Evolutionary conservation across 805 yeast species (phyloP), one percentile per base, ranked within the genome.

Genomic region (Yamadazyma scolyti): DNA sequence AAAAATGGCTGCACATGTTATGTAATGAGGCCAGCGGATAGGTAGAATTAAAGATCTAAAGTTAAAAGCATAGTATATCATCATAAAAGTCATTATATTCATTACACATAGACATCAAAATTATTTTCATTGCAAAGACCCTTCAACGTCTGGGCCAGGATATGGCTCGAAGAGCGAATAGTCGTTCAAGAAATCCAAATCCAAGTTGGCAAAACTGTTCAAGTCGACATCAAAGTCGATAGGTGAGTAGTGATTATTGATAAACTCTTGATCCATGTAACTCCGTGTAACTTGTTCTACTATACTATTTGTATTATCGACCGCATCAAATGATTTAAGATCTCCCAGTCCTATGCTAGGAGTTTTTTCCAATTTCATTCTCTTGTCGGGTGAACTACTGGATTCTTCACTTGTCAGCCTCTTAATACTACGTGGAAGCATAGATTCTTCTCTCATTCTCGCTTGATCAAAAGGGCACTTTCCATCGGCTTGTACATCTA

Each of bases 381-480:
- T 14, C 7, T 10, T 9, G n/a, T 15, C 18, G 6, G 9, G 9
- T 15, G 7, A 9, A 6, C 7, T 17, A n/a, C n/a, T n/a, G n/a
- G n/a, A n/a, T n/a, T n/a, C n/a, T n/a, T n/a, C n/a, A n/a, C n/a
- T n/a, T n/a, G n/a, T n/a, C n/a, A n/a, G n/a, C n/a, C n/a, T n/a
- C n/a, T n/a, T n/a, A n/a, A n/a, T n/a, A n/a, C n/a, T n/a, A n/a
- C n/a, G n/a, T n/a, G n/a, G n/a, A n/a, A n/a, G n/a, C n/a, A n/a
- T n/a, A n/a, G n/a, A n/a, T n/a, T n/a, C n/a, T n/a, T n/a, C n/a
- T n/a, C n/a, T n/a, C n/a, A n/a, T n/a, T n/a, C n/a, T n/a, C n/a
- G n/a, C n/a, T n/a, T 58, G 62, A 29, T 54, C 58, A 39, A 58
- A 48, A 9, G 65, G 65, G 42, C 64, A 60, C 34, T 48, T 54